Evolutionary conservation across 352 stramenopile genomes (phyloP), one percentile per base, ranked within the genome.

Genomic region (Phytopythium helicoides): DNA sequence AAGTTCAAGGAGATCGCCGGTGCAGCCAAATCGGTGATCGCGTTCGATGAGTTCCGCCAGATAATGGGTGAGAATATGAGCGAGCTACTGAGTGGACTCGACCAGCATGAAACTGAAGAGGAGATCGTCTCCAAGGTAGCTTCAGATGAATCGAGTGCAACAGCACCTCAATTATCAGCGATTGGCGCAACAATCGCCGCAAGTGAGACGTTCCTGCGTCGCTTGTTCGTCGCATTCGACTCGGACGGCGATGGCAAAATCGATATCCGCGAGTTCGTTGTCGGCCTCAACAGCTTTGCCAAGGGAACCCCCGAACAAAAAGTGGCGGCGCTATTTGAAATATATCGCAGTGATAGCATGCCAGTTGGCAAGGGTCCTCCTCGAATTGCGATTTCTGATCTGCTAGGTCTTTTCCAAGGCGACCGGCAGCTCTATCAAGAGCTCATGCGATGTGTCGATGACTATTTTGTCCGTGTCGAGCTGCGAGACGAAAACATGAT

Each of bases 181-280:
- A 75, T 81, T 46, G 65, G 68, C 31, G 67, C 61, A 1, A 81
- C 71, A 8, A 78, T 81, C 52, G 68, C 68, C 11, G 56, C 56
- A n/a, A 76, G 64, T 44, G 64, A 75, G 33, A 71, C 71, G 12
- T 75, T 81, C 19, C 36, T 78, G n/a, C 52, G 58, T 7, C 71
- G 71, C 2, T 54, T 81, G 33, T 81, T 78, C 53, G 39, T 57
- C 11, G 62, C 63, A 25, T 78, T 81, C 46, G 71, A 77, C 52
- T 42, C 36, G n/a, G 71, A 81, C 25, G 58, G 67, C 16, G 66
- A 81, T 22, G 67, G 71, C 36, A 64, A 64, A 12, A 77, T 81
- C 47, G 67, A 81, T 55, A 73, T 81, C 44, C 64, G 64, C 33
- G 71, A 81, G 59, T 81, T 81, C 44, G 63, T 81, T 42, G 54